phyloP scores from a whole-genome alignment of 208 protist species.

The Wallacemonas sp. region DNA sequence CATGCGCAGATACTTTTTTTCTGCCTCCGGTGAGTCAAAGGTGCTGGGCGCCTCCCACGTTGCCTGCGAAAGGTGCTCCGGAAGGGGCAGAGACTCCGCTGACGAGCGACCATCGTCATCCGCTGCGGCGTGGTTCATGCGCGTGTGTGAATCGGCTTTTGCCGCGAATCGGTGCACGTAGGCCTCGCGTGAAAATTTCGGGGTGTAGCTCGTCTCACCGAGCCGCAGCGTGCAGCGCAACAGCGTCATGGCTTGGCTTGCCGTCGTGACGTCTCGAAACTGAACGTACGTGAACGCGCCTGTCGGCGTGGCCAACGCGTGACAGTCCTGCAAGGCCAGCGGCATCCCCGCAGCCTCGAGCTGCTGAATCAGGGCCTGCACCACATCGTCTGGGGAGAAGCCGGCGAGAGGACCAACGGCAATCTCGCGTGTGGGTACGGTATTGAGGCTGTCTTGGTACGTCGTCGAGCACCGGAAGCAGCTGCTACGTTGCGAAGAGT shows the following conservation, averaged over 20 bases:
- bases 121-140: not conserved
- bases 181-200: constrained; percentile 29
- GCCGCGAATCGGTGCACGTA: too few species aligned
- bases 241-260: constrained; percentile 49
- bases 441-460: constrained; percentile 38
- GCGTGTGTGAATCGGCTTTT: too few species aligned
- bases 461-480: constrained; percentile 70
- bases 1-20: constrained; percentile 51
- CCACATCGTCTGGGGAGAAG: constrained; percentile 22
- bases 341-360: constrained; percentile 1
- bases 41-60: constrained; percentile 45
- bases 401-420: constrained; percentile 30
- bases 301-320: constrained; percentile 3
- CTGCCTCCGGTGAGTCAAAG: constrained; percentile 46
- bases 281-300: constrained; percentile 27
- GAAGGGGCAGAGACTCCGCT: constrained; percentile 5
- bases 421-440: constrained; percentile 49
- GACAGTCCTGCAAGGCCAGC: constrained; percentile 5
- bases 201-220: constrained; percentile 15
- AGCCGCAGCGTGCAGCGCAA: constrained; percentile 45
- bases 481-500: constrained; percentile 53
- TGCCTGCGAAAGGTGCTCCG: constrained; percentile 32
- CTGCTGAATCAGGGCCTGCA: constrained; percentile 15
- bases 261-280: constrained; percentile 48
- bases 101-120: not conserved